Evolutionary conservation across 106 monocot species (phyloP).

Genomic region (Hemerocallis citrina): DNA sequence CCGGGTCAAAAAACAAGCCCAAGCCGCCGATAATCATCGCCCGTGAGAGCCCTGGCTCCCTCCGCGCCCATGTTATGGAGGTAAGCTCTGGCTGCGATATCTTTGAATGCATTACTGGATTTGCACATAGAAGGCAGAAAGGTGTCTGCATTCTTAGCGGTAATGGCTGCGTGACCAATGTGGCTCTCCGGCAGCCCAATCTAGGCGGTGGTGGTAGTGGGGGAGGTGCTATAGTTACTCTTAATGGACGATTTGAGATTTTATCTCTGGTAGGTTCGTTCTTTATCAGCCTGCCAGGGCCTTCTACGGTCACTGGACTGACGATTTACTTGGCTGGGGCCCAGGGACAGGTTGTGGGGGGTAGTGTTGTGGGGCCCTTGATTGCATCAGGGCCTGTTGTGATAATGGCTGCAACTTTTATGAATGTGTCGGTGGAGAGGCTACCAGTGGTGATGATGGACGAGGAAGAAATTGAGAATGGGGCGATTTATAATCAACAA

Average conservation of each 20-base stretch:
- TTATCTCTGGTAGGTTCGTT: conserved; percentile 12
- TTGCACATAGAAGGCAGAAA: too few species aligned
- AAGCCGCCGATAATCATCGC: too few species aligned
- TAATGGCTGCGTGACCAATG: conserved; percentile 4
- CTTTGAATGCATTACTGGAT: too few species aligned
- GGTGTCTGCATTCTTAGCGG: conserved; percentile 12
- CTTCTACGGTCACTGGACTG: conserved; percentile 2
- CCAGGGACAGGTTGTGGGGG: conserved; percentile 16
- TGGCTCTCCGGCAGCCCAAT: conserved; percentile 6
- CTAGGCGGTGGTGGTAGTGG: too few species aligned
- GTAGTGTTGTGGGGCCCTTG: conserved; percentile 9
- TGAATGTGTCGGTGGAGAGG: conserved; percentile 8
- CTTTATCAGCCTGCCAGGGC: conserved; percentile 2
- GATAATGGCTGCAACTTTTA: conserved; percentile 8
- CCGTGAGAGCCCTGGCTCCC: too few species aligned
- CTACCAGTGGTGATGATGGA: too few species aligned
- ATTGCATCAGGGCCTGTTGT: conserved; percentile 13
- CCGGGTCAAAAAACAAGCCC: too few species aligned
- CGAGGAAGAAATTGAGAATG: too few species aligned
- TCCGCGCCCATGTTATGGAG: too few species aligned
- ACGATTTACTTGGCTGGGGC: conserved; percentile 5
- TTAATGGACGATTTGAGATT: conserved; percentile 14
- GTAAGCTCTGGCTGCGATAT: too few species aligned
- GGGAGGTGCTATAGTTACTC: conserved; percentile 3
- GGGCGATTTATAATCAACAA: too few species aligned